These are phyloP conservation scores for Onygenales sp. DNA, from an alignment of 2,329 filamentous ascomycete genomes.

Conservation along the genomic window DNA sequence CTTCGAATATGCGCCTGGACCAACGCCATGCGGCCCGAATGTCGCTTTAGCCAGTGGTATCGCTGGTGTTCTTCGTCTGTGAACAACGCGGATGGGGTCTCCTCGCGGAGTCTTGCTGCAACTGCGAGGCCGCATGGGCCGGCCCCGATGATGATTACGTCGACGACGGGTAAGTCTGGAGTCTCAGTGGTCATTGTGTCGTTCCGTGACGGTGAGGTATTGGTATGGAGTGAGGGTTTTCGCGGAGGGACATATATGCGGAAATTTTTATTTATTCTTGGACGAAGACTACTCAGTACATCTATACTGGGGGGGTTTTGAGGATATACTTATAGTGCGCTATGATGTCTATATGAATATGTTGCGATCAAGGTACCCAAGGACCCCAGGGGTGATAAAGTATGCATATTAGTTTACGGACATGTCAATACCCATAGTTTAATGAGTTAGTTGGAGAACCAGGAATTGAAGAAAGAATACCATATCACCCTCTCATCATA, in stretches of 20 bases:
- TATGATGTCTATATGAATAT: constrained; percentile 20
- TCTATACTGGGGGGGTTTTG: no score
- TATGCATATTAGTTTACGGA: no score
- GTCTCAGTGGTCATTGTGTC: background rate
- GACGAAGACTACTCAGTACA: no score
- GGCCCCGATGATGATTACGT: constrained; percentile 64
- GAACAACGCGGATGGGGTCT: constrained; percentile 67
- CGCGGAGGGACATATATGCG: background rate
- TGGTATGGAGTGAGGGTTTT: background rate
- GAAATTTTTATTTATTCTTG: background rate
- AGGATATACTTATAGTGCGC: background rate
- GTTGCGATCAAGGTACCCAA: background rate
- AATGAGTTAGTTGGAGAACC: no score
- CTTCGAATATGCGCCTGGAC: constrained; percentile 21
- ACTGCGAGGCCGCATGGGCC: constrained; percentile 67
- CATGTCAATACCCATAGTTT: no score
- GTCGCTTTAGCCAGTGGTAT: constrained; percentile 67
- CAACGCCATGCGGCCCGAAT: constrained; percentile 50
- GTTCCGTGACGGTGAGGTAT: background rate
- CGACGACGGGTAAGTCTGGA: constrained; percentile 20
- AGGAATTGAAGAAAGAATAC: no score
- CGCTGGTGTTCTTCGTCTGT: constrained; percentile 73
- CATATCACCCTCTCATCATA: no score
- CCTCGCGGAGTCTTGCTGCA: constrained; percentile 61
- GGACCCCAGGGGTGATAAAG: background rate